Conservation (phyloP, 2,329 filamentous ascomycete genomes). For the Reticulascus tulasneorum region DNA sequence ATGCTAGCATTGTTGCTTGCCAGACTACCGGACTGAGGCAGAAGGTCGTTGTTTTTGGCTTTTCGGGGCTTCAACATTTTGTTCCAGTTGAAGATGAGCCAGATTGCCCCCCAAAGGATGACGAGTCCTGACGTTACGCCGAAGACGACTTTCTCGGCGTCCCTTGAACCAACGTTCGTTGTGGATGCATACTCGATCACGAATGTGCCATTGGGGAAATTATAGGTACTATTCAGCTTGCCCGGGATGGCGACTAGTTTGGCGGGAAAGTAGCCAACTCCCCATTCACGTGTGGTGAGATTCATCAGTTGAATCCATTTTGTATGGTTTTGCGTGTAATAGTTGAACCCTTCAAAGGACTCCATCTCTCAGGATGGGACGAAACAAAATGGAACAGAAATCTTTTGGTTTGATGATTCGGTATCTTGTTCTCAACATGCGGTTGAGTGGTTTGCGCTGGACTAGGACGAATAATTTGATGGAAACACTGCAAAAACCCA, state of each 20-base stretch:
- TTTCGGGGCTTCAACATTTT: neutral
- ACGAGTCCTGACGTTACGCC: slow-evolving; percentile 1
- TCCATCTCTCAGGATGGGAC: neutral
- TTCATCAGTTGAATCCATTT: slow-evolving; percentile 17
- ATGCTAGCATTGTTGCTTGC: too few relatives aligned
- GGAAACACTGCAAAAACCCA: too few relatives aligned
- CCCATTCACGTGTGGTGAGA: slow-evolving; percentile 14
- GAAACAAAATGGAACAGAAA: neutral
- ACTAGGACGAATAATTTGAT: too few relatives aligned
- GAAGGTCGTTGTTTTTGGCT: too few relatives aligned
- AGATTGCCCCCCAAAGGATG: neutral
- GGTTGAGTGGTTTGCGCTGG: too few relatives aligned
- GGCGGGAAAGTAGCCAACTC: slow-evolving; percentile 11
- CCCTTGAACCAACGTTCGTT: neutral
- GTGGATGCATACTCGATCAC: slow-evolving; percentile 2
- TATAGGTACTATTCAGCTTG: slow-evolving; percentile 2
- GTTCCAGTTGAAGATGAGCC: neutral
- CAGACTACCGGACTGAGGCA: too few relatives aligned
- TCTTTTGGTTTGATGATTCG: too few relatives aligned
- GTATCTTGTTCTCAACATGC: too few relatives aligned
- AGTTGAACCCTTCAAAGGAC: slow-evolving; percentile 12
- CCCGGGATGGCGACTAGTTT: slow-evolving; percentile 12
- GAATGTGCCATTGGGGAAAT: neutral
- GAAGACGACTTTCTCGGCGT: slow-evolving; percentile 3
- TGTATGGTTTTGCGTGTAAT: slow-evolving; percentile 7